These are phyloP conservation scores for Chaetomium sp. DNA, from an alignment of 2,329 filamentous ascomycete species.

Conservation along the genomic window DNA sequence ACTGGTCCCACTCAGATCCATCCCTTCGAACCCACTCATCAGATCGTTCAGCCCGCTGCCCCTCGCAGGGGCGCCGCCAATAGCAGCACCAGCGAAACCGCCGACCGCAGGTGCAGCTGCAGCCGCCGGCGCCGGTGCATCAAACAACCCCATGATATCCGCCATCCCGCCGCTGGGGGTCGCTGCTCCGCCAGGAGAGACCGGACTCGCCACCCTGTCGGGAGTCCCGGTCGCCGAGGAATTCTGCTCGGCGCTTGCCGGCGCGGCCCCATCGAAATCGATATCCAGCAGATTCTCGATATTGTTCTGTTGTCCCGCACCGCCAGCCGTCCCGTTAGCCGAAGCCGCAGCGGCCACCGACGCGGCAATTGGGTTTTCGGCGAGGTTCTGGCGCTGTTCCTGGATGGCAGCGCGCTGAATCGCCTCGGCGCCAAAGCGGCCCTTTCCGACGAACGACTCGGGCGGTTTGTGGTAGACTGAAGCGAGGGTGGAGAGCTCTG, in stretches of 20 bases:
- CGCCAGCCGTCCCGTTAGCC: conserved; percentile 56
- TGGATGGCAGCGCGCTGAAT: conserved; percentile 95
- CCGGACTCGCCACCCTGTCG: conserved; percentile 67
- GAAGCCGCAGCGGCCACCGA: conserved; percentile 71
- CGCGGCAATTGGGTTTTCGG: conserved; percentile 91
- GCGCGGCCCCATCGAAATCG: conserved; percentile 75
- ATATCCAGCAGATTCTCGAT: conserved; percentile 88
- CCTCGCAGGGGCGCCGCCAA: not conserved
- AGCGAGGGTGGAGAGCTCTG: conserved; percentile 88
- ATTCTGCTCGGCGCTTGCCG: conserved; percentile 53
- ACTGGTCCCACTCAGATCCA: conserved; percentile 70
- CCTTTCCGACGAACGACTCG: conserved; percentile 96
- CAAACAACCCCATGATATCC: conserved; percentile 71
- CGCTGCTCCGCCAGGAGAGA: conserved; percentile 33
- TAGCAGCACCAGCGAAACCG: conserved; percentile 17
- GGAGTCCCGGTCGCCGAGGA: conserved; percentile 58
- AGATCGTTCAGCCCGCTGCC: conserved; percentile 69
- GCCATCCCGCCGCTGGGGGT: conserved; percentile 55
- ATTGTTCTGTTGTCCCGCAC: conserved; percentile 61
- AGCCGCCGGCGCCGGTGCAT: conserved; percentile 61
- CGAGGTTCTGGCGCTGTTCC: conserved; percentile 89
- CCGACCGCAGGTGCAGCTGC: conserved; percentile 36
- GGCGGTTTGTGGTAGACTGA: conserved; percentile 99
- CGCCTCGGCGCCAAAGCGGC: conserved; percentile 88
- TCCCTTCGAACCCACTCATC: conserved; percentile 82